Percentiles rank a stretch among this genome's conserved stretches.
These are phyloP conservation scores for Adansonia gregorii DNA, from an alignment of 441 rosid genomes.

Conservation along the genomic window DNA sequence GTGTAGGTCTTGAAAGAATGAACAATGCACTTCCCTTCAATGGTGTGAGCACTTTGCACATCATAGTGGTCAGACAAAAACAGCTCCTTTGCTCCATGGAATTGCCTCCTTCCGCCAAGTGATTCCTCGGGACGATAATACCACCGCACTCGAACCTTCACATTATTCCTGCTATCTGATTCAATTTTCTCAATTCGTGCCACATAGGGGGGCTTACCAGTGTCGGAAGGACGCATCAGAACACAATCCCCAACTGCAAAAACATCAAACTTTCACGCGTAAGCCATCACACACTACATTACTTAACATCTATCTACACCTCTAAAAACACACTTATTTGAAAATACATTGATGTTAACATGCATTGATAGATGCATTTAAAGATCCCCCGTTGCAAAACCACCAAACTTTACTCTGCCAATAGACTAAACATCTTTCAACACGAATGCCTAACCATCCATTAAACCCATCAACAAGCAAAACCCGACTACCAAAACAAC, in stretches of 20 bases:
- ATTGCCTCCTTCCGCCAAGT: constrained; percentile 61
- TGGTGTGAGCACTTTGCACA: constrained; percentile 62
- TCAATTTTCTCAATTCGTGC: constrained; percentile 65
- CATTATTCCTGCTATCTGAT: constrained; percentile 49
- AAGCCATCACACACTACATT: constrained; percentile 17
- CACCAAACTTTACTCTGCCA: neutral
- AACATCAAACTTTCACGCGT: neutral
- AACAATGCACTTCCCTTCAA: constrained; percentile 66
- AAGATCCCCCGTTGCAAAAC: neutral
- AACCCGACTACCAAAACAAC: constrained; percentile 11
- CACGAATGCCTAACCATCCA: neutral
- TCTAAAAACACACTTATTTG: neutral
- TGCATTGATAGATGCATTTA: neutral
- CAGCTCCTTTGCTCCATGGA: constrained; percentile 68
- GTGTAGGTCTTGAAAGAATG: constrained; percentile 59
- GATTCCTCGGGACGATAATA: constrained; percentile 66
- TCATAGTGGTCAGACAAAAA: constrained; percentile 64
- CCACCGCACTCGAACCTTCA: constrained; percentile 59
- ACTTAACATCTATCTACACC: neutral
- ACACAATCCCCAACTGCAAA: constrained; percentile 60
- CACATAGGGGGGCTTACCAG: constrained; percentile 58
- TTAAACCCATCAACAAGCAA: neutral
- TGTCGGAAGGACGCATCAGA: constrained; percentile 62
- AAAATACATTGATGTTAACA: constrained; percentile 1
- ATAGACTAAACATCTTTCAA: constrained; percentile 10